Conservation (phyloP, 768 basidiomycete species). For the Xanthoconium stramineum region DNA sequence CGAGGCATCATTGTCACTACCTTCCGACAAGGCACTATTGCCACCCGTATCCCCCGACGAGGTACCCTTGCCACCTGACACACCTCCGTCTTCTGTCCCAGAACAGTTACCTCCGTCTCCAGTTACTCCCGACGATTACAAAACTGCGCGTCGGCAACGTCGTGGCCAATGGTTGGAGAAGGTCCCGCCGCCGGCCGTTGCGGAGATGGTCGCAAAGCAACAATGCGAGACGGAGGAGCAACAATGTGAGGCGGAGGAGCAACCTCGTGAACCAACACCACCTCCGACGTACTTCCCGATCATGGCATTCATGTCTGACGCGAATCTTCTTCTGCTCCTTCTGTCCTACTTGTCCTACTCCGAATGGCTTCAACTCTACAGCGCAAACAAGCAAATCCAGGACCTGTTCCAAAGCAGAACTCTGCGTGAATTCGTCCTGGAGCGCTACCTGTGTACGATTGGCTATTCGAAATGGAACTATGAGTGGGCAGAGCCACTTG, state of each 20-base stretch:
- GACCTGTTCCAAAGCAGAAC: constrained; percentile 46
- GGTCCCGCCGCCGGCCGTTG: constrained; percentile 33
- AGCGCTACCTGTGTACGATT: constrained; percentile 64
- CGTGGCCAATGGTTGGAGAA: constrained; percentile 42
- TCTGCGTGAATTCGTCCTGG: constrained; percentile 63
- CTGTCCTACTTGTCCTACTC: constrained; percentile 66
- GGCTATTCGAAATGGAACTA: constrained; percentile 68
- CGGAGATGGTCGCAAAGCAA: constrained; percentile 29
- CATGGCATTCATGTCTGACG: constrained; percentile 50
- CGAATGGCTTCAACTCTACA: constrained; percentile 65
- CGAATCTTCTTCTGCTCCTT: constrained; percentile 49
- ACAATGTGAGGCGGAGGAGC: constrained; percentile 16
- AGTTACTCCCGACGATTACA: constrained; percentile 38
- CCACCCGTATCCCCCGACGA: not conserved
- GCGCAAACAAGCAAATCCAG: constrained; percentile 53
- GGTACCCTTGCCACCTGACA: not conserved
- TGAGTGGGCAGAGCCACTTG: constrained; percentile 57
- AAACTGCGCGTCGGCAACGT: constrained; percentile 37
- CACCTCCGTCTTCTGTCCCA: not conserved
- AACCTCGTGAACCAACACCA: constrained; percentile 19
- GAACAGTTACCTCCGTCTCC: constrained; percentile 12
- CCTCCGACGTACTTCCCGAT: constrained; percentile 47
- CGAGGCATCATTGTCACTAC: not conserved
- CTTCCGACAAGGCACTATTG: not conserved
- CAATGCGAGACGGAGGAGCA: constrained; percentile 16